Base-by-base conservation (phyloP, 2,329 filamentous ascomycete genomes). In the Verticillium longisporum region DNA sequence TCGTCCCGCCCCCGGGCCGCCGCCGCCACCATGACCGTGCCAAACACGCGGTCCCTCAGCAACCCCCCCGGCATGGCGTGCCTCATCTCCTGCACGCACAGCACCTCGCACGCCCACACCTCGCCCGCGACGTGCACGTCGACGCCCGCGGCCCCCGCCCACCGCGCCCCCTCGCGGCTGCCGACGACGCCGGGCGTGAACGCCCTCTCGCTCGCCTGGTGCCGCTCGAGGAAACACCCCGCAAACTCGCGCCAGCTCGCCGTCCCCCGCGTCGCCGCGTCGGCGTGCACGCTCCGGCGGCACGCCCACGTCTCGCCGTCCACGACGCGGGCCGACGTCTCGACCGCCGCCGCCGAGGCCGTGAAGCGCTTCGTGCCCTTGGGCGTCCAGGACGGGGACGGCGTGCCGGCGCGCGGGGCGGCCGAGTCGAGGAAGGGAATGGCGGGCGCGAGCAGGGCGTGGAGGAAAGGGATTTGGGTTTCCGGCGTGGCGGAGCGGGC, bases 181-280 rank as follows among this genome's bases (percentile, higher is more conserved):
- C 66, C 68, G 58, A 73, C 54, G 1, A 80, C 71, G 10, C 68
- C 72, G 1, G 76, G 72, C 32, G 76, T 79, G 33, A 78, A 78
- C 1, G 66, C 71, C 67, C 66, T 70, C 66, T 80, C 78, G 0
- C 75, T 70, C 58, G 74, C 70, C 4, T 75, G 76, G 56, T 77
- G 71, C 69, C 73, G 72, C 41, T 82, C 77, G 66, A 86, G 83
- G 70, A 91, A 81, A 64, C 78, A 80, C 37, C 71, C 71, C 41
- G 80, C 77, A 70, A 91, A 89, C 71, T 92, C 88, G 0, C 74
- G 75, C 83, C 86, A 90, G 55, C 70, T 77, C 10, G 87, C 88
- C 1, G 86, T 86, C 9, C 83, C 81, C 31, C 68, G 68, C 45
- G 73, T 74, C 18, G 77, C 73, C 6, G 72, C 74, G 67, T 88